These are phyloP conservation scores for Rhynchosporium secalis DNA, from an alignment of 2,329 filamentous ascomycete species.

Conservation along the genomic window DNA sequence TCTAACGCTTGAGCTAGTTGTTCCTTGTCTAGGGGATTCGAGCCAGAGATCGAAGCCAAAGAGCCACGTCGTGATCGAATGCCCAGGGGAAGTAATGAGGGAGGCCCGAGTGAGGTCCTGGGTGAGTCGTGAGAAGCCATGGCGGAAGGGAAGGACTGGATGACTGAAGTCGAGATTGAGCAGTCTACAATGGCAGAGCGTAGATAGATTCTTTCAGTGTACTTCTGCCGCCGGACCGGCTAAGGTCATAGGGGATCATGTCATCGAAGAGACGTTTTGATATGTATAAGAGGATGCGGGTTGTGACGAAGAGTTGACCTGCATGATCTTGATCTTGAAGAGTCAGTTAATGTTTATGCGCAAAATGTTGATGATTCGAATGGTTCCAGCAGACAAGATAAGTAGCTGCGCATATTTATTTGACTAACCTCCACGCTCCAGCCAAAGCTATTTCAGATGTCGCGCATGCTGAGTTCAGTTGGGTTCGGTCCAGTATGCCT, in stretches of 20 bases:
- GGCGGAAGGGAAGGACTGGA: background rate
- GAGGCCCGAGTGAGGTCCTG: slow-evolving; percentile 23
- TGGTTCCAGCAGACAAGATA: background rate
- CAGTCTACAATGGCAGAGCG: background rate
- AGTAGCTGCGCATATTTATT: background rate
- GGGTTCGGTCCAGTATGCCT: background rate
- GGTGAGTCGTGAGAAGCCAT: slow-evolving; percentile 40
- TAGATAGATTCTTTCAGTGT: slow-evolving; percentile 2
- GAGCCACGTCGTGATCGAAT: slow-evolving; percentile 46
- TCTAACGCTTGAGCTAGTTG: slow-evolving; percentile 77
- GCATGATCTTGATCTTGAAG: slow-evolving; percentile 12
- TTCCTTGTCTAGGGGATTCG: slow-evolving; percentile 65
- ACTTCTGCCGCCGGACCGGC: slow-evolving; percentile 28
- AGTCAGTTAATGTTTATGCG: background rate
- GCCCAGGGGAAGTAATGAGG: slow-evolving; percentile 30
- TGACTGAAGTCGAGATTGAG: background rate
- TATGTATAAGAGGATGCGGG: background rate
- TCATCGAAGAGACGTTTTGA: slow-evolving; percentile 22
- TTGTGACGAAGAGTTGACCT: background rate
- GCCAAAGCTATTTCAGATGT: background rate
- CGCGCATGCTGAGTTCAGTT: background rate
- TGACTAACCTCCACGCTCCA: slow-evolving; percentile 5
- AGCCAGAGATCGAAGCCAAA: slow-evolving; percentile 48
- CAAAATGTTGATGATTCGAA: background rate
- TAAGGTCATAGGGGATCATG: slow-evolving; percentile 28